Evolutionary conservation across 2,329 filamentous ascomycete species (phyloP).

Genomic region (Tolypocladium ophioglossoides): DNA sequence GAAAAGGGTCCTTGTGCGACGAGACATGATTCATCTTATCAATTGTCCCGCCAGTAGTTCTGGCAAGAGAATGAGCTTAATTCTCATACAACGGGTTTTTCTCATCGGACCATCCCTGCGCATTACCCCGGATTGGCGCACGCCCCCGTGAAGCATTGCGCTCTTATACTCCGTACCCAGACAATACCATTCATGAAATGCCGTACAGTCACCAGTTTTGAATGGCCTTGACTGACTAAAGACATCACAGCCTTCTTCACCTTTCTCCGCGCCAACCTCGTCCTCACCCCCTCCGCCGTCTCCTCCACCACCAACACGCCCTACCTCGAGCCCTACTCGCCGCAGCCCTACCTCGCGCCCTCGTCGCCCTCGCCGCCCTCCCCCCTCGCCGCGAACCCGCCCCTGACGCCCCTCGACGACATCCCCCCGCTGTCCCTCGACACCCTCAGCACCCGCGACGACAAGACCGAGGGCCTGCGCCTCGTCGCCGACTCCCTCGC

Average conservation of each 20-base stretch:
- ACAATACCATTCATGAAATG: too few relatives aligned
- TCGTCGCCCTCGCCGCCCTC: constrained; percentile 28
- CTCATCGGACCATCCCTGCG: background rate
- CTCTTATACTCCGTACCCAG: too few relatives aligned
- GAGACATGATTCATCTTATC: background rate
- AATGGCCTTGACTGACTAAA: constrained; percentile 1
- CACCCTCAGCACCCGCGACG: constrained; percentile 39
- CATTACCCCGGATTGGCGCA: background rate
- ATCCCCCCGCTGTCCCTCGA: constrained; percentile 56
- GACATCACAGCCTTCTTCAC: constrained; percentile 61
- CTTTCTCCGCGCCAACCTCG: constrained; percentile 70
- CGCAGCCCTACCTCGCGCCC: constrained; percentile 22
- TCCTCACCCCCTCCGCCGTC: constrained; percentile 50
- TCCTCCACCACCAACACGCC: constrained; percentile 57
- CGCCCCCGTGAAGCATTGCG: background rate
- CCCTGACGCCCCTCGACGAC: constrained; percentile 29
- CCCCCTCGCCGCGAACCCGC: constrained; percentile 42
- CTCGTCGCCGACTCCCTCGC: constrained; percentile 74
- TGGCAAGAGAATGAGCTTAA: too few relatives aligned
- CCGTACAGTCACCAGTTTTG: background rate
- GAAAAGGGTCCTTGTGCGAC: background rate
- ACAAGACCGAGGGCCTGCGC: constrained; percentile 57
- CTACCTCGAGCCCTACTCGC: constrained; percentile 40
- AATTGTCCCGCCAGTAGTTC: background rate
- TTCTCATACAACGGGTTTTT: background rate